These are phyloP conservation scores for Crinitomyces ghanaensis DNA, from an alignment of 805 yeast genomes.

Conservation along the genomic window DNA sequence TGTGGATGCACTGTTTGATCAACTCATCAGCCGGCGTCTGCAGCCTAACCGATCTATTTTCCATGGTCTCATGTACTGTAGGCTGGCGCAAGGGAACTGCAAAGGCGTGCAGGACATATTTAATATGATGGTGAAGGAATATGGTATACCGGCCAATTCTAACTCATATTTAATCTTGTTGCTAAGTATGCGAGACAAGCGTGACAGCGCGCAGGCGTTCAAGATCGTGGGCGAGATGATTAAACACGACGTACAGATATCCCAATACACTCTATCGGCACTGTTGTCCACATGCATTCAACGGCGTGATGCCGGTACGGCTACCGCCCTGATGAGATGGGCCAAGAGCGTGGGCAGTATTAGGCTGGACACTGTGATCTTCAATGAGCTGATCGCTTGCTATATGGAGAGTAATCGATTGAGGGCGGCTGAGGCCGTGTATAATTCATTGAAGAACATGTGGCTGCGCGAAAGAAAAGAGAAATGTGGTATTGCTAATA, in stretches of 20 bases:
- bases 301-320: constrained; percentile 19
- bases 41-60: constrained; percentile 35
- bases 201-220: constrained; percentile 28
- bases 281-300: constrained; percentile 21
- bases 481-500: too few species aligned
- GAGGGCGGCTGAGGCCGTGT: constrained; percentile 23
- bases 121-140: constrained; percentile 23
- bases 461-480: constrained; percentile 14
- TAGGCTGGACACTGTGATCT: constrained; percentile 20
- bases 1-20: constrained; percentile 40
- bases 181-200: constrained; percentile 27
- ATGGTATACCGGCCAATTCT: constrained; percentile 21
- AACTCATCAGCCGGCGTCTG: constrained; percentile 35
- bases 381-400: constrained; percentile 25
- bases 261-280: constrained; percentile 16
- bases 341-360: constrained; percentile 16
- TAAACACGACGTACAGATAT: constrained; percentile 13
- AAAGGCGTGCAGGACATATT: constrained; percentile 30
- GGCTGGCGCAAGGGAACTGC: constrained; percentile 29
- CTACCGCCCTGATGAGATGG: constrained; percentile 19
- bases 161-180: constrained; percentile 29
- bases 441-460: constrained; percentile 11
- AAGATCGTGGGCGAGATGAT: constrained; percentile 17
- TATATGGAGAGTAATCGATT: constrained; percentile 23
- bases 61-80: constrained; percentile 36